Evolutionary conservation across 2,329 filamentous ascomycete species (phyloP), one percentile per base, ranked within the genome.

Genomic region (Colletotrichum nymphaeae): DNA sequence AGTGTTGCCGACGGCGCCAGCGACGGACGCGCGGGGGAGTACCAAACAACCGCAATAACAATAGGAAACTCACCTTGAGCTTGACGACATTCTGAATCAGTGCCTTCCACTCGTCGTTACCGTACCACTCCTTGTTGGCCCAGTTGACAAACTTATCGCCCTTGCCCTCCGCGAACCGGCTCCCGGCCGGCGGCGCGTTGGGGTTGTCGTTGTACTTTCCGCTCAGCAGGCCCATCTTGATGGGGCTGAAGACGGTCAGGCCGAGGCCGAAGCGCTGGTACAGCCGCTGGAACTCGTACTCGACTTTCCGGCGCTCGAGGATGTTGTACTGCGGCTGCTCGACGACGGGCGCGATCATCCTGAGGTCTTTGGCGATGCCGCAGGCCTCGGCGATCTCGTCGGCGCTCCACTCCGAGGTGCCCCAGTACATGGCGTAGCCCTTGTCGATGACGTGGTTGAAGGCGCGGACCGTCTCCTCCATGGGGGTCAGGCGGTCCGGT

Each of bases 341-440:
- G 77, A 91, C 89, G 12, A 92, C 79, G 0, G 92, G 92, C 0
- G 86, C 88, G 63, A 93, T 88, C 65, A 93, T 85, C 5, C 87
- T 86, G 9, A 93, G 84, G 76, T 87, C 86, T 72, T 90, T 88
- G 26, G 92, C 90, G 74, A 84, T 90, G 80, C 74, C 88, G 81
- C 89, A 89, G 1, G 92, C 92, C 72, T 90, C 86, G 6, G 88
- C 87, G 77, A 93, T 93, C 83, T 93, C 91, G 75, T 90, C 87
- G n/a, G 92, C 91, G 68, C 86, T 87, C 92, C 92, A 93, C 80
- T 93, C 91, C 1, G 90, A 92, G 0, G 92, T 93, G 52, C 91
- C 92, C 92, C 92, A 93, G 85, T 93, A 93, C 75, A 93, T 88
- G 1, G 91, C 90, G 83, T 93, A 91, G 69, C 93, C 92, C 8